Percentiles rank a stretch among this genome's conserved stretches.
These are phyloP conservation scores for Mrakia gelida DNA, from an alignment of 768 basidiomycete genomes.

Conservation along the genomic window DNA sequence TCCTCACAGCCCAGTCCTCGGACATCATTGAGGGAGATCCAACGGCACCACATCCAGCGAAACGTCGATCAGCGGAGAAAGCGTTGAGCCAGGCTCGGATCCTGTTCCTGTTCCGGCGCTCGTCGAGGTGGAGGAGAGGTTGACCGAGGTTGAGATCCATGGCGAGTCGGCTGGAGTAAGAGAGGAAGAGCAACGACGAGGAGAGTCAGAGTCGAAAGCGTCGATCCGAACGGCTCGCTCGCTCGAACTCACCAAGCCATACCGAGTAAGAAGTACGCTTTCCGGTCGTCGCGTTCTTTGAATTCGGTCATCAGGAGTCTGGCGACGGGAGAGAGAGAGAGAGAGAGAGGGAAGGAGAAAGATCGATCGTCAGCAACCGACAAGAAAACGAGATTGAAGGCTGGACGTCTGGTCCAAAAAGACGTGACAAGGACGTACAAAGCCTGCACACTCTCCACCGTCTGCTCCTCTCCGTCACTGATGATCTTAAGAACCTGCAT, in stretches of 20 bases:
- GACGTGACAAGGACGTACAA: not conserved
- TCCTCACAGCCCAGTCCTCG: slow-evolving; percentile 1
- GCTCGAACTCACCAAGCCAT: not conserved
- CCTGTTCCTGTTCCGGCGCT: not conserved
- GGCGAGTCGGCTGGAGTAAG: not conserved
- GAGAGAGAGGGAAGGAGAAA: too few relatives aligned
- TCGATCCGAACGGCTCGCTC: too few relatives aligned
- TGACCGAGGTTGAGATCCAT: slow-evolving; percentile 8
- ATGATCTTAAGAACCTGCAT: not conserved
- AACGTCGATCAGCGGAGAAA: not conserved
- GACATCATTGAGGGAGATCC: not conserved
- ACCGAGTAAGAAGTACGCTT: not conserved
- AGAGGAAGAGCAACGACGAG: too few relatives aligned
- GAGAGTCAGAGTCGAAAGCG: too few relatives aligned
- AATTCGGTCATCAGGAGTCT: not conserved
- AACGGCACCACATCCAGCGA: not conserved
- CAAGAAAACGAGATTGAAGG: not conserved
- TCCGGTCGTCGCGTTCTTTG: not conserved
- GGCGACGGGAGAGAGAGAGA: too few relatives aligned
- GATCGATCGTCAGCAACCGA: not conserved
- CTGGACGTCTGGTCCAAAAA: too few relatives aligned
- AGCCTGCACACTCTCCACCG: not conserved
- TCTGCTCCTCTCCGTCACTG: not conserved
- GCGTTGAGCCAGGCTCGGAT: not conserved
- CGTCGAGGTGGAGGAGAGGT: not conserved